Evolutionary conservation across 2,329 filamentous ascomycete genomes (phyloP).

Genomic region (Cryphonectria parasitica): DNA sequence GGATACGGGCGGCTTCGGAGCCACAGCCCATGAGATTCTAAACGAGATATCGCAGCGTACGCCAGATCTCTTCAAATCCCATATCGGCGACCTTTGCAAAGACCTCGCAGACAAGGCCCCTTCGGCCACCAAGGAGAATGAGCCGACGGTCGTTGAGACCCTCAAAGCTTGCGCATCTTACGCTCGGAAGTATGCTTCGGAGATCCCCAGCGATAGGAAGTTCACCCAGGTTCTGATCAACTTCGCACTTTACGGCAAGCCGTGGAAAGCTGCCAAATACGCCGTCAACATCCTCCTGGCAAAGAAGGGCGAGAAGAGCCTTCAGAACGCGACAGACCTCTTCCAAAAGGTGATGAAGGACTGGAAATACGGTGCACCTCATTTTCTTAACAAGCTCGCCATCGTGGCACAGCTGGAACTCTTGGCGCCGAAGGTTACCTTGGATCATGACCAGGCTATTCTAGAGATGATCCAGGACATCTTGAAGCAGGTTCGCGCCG

Average conservation of each 20-base stretch:
- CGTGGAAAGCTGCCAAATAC: constrained; percentile 86
- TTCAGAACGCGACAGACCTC: constrained; percentile 84
- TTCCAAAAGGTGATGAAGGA: constrained; percentile 74
- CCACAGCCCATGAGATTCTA: constrained; percentile 83
- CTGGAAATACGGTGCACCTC: constrained; percentile 71
- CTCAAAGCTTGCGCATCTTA: constrained; percentile 94
- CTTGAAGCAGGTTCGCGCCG: constrained; percentile 69
- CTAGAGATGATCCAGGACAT: constrained; percentile 78
- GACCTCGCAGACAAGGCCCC: constrained; percentile 83
- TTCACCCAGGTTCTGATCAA: constrained; percentile 80
- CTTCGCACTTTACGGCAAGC: constrained; percentile 82
- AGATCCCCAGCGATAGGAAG: constrained; percentile 79
- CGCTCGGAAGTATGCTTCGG: constrained; percentile 80
- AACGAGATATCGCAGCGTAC: constrained; percentile 90
- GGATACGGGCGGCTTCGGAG: constrained; percentile 76
- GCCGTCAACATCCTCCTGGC: constrained; percentile 88
- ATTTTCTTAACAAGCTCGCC: constrained; percentile 77
- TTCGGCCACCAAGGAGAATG: constrained; percentile 67
- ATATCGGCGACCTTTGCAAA: constrained; percentile 89
- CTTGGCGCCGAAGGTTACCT: constrained; percentile 71
- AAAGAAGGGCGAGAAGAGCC: constrained; percentile 68
- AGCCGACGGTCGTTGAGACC: constrained; percentile 79
- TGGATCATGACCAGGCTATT: constrained; percentile 76
- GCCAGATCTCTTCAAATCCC: constrained; percentile 88
- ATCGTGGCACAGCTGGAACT: constrained; percentile 77